A percentile compares a stretch with the other conserved stretches of the same genome.
Evolutionary conservation across 192 early-diverging fungal genomes (phyloP).

Genomic region (Linnemannia schmuckeri): DNA sequence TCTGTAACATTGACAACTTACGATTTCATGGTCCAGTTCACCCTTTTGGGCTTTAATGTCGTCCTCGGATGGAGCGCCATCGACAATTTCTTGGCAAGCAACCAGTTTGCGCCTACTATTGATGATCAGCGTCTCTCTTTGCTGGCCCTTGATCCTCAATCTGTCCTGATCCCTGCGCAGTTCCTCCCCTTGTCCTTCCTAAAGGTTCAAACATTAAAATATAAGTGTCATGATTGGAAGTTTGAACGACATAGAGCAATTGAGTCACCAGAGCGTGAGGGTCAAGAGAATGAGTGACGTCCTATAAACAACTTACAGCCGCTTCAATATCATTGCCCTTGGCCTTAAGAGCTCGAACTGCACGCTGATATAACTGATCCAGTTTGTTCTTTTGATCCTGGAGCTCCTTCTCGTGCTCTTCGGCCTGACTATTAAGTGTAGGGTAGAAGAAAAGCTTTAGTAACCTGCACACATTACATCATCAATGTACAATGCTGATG

Average conservation of each 20-base stretch:
- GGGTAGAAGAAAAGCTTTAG: background rate
- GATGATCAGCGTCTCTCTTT: slow-evolving; percentile 39
- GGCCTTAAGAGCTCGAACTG: slow-evolving; percentile 30
- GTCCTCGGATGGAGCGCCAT: slow-evolving; percentile 25
- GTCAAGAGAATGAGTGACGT: background rate
- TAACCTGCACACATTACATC: background rate
- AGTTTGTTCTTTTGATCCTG: slow-evolving; percentile 26
- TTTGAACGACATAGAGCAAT: background rate
- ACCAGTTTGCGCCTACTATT: slow-evolving; percentile 51
- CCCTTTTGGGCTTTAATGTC: slow-evolving; percentile 32
- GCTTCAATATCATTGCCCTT: slow-evolving; percentile 20
- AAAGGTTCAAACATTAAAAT: background rate
- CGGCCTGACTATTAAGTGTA: slow-evolving; percentile 23
- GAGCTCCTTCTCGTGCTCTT: slow-evolving; percentile 8
- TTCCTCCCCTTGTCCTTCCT: slow-evolving; percentile 55
- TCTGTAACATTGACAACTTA: background rate
- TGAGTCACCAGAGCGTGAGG: too few species aligned
- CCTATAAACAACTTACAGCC: slow-evolving; percentile 11
- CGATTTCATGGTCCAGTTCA: slow-evolving; percentile 46
- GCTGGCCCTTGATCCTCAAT: slow-evolving; percentile 47
- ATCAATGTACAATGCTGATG: background rate
- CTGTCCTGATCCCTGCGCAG: slow-evolving; percentile 44
- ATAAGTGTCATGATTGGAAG: background rate
- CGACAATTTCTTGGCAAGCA: slow-evolving; percentile 32
- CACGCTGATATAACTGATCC: slow-evolving; percentile 28